phyloP scores from a whole-genome alignment of 2,329 filamentous ascomycete species.

The Aspergillus chevalieri region DNA sequence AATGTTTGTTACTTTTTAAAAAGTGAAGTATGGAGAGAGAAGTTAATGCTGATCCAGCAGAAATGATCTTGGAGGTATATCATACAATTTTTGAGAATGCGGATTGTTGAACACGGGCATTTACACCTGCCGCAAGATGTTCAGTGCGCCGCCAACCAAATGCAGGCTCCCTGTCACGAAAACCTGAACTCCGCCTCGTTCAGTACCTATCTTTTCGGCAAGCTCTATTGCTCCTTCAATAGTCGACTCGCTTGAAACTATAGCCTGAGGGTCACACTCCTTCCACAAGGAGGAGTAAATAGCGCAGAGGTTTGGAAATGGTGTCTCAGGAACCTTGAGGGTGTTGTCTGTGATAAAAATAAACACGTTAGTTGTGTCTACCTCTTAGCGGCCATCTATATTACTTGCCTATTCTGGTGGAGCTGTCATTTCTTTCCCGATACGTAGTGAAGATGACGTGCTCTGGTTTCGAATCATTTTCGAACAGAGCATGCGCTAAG shows the following conservation, averaged over 20 bases:
- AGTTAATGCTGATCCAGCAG: too few relatives aligned
- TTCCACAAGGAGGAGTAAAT: constrained; percentile 21
- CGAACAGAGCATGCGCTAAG: constrained; percentile 14
- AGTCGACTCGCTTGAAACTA: constrained; percentile 14
- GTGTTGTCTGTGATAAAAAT: constrained; percentile 11
- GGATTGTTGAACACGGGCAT: too few relatives aligned
- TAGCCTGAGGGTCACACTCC: constrained; percentile 12
- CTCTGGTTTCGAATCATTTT: constrained; percentile 11
- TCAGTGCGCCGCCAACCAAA: constrained; percentile 21
- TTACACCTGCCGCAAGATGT: constrained; percentile 8
- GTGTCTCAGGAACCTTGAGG: constrained; percentile 11
- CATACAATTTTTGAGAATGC: too few relatives aligned
- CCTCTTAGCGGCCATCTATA: background rate
- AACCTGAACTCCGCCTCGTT: constrained; percentile 14
- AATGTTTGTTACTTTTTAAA: too few relatives aligned
- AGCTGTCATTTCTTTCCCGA: constrained; percentile 17
- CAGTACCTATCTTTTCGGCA: constrained; percentile 13
- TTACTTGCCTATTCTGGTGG: constrained; percentile 16
- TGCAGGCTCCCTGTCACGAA: constrained; percentile 22
- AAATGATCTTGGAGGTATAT: too few relatives aligned
- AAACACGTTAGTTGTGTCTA: constrained; percentile 4
- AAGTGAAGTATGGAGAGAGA: too few relatives aligned
- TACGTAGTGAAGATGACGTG: constrained; percentile 28
- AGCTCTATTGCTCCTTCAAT: constrained; percentile 22
- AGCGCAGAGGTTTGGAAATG: constrained; percentile 14